These are phyloP conservation scores for Leptographium flavum DNA, from an alignment of 2,329 filamentous ascomycete genomes.

Conservation along the genomic window DNA sequence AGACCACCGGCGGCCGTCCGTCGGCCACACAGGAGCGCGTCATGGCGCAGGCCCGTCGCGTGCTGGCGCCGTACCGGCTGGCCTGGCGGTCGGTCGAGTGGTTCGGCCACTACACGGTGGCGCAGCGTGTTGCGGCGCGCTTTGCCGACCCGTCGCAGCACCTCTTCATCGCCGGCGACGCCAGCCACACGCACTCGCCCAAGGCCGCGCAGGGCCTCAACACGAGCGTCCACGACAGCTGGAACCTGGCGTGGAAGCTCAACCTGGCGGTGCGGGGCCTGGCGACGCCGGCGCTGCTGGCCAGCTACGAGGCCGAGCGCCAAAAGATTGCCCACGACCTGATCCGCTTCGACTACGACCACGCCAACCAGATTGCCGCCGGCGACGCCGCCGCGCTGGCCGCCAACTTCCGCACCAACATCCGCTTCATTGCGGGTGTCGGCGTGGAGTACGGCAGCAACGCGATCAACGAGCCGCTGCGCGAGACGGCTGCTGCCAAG, in stretches of 20 bases:
- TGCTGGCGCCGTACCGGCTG: constrained; percentile 41
- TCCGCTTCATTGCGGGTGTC: constrained; percentile 52
- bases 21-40: constrained; percentile 44
- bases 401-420: constrained; percentile 49
- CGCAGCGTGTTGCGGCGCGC: constrained; percentile 53
- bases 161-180: constrained; percentile 49
- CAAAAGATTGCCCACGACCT: constrained; percentile 45
- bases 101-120: constrained; percentile 59
- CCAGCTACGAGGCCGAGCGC: constrained; percentile 49
- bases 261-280: constrained; percentile 39
- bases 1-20: background rate
- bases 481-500: constrained; percentile 22
- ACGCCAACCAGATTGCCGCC: constrained; percentile 28
- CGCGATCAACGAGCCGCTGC: constrained; percentile 31
- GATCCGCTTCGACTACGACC: constrained; percentile 39
- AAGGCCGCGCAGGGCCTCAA: constrained; percentile 53
- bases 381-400: constrained; percentile 44
- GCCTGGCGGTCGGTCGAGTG: constrained; percentile 47
- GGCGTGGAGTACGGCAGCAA: constrained; percentile 44
- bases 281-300: constrained; percentile 36
- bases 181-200: constrained; percentile 51
- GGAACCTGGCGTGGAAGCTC: constrained; percentile 48
- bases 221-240: constrained; percentile 44
- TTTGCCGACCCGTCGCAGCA: constrained; percentile 48
- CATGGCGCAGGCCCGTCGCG: constrained; percentile 44